phyloP scores from a whole-genome alignment of 2,329 filamentous ascomycete genomes.

The Chrysoporthe cubensis region DNA sequence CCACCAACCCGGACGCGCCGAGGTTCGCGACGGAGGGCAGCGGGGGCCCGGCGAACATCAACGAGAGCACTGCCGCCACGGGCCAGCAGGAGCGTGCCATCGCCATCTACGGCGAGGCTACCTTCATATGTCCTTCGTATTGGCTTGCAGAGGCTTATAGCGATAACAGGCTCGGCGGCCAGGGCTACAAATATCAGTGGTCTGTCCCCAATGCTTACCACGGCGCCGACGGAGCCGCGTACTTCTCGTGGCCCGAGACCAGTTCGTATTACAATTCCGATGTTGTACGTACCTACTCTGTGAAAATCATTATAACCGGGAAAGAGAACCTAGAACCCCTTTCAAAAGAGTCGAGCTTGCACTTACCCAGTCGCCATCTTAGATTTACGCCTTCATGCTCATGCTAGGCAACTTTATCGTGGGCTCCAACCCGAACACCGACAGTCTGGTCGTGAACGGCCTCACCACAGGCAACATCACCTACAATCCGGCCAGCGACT shows the following conservation, averaged over 20 bases:
- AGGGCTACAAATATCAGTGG: conserved; percentile 17
- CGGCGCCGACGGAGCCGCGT: conserved; percentile 7
- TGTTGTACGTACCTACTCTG: not conserved
- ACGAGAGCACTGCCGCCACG: conserved; percentile 18
- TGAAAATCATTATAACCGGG: too few relatives aligned
- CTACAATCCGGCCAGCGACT: conserved; percentile 13
- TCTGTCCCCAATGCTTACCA: conserved; percentile 18
- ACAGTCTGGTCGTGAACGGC: conserved; percentile 9
- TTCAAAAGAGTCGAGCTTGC: not conserved
- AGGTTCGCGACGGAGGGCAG: conserved; percentile 12
- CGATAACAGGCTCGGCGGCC: not conserved
- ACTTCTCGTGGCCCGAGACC: conserved; percentile 5
- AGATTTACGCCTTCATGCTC: conserved; percentile 16
- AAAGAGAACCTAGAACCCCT: not conserved
- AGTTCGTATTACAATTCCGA: conserved; percentile 7
- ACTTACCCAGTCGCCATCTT: not conserved
- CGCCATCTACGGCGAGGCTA: conserved; percentile 16
- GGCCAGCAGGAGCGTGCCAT: conserved; percentile 14
- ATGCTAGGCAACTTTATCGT: conserved; percentile 18
- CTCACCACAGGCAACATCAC: conserved; percentile 7
- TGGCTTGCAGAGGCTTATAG: conserved; percentile 19
- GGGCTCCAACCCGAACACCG: conserved; percentile 1
- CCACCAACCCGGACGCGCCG: not conserved
- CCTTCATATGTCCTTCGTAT: conserved; percentile 17
- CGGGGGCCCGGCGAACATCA: not conserved